A percentile compares a stretch with the other conserved stretches of the same genome.
Evolutionary conservation across 176 grass and related monocot species (phyloP).

Genomic region (Urochloa ruziziensis): DNA sequence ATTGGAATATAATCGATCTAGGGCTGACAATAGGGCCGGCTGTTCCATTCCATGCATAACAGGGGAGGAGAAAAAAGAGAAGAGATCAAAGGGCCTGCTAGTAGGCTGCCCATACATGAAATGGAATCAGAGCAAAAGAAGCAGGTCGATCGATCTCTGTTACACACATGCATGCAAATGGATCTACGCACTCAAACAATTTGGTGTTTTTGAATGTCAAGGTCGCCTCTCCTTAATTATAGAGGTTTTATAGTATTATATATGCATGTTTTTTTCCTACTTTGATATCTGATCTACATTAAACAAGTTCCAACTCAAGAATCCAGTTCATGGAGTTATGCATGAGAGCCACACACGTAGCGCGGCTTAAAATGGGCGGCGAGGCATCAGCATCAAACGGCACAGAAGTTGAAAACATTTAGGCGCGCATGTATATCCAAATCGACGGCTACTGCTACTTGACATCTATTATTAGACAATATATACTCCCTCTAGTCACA

Average conservation of each 20-base stretch:
- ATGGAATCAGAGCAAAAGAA: not conserved
- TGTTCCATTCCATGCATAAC: not conserved
- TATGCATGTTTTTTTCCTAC: too few species aligned
- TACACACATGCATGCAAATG: not conserved
- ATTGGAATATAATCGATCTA: constrained; percentile 14
- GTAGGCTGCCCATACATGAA: not conserved
- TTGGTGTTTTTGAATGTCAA: not conserved
- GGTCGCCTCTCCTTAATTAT: too few species aligned
- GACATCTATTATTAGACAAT: not conserved
- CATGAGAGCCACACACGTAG: not conserved
- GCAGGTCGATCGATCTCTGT: not conserved
- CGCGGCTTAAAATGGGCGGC: not conserved
- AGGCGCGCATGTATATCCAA: not conserved
- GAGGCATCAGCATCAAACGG: not conserved
- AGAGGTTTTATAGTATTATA: too few species aligned
- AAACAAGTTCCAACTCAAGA: too few species aligned
- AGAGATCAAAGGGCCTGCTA: not conserved
- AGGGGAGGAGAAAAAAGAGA: not conserved
- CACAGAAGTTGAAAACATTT: not conserved
- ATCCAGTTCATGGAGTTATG: not conserved
- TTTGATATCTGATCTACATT: too few species aligned
- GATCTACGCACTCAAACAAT: not conserved
- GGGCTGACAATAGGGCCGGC: constrained; percentile 2
- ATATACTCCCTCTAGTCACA: not conserved
- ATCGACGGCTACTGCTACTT: not conserved